phyloP scores from a whole-genome alignment of 306 rosid genomes.

The Quillaja saponaria region DNA sequence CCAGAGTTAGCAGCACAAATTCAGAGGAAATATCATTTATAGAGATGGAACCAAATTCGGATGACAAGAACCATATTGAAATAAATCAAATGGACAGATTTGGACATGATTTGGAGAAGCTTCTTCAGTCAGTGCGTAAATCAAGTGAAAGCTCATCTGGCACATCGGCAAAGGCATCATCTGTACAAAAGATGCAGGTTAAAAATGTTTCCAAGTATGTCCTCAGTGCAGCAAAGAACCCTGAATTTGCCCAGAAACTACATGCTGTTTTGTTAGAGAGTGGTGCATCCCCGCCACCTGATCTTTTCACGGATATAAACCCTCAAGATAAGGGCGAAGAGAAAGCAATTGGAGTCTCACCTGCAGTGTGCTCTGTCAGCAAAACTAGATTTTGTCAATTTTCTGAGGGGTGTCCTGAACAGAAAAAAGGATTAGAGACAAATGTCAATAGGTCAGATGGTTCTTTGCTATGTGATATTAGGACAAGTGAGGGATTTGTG shows the following conservation, averaged over 20 bases:
- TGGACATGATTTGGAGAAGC: constrained; percentile 44
- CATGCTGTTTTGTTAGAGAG: constrained; percentile 87
- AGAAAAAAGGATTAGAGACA: constrained; percentile 32
- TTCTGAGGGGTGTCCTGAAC: constrained; percentile 33
- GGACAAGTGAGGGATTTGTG: constrained; percentile 40
- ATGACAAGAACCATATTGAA: constrained; percentile 34
- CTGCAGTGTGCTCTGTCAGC: not conserved
- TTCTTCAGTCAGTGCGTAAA: constrained; percentile 35
- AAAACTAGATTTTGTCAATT: constrained; percentile 26
- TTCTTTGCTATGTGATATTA: constrained; percentile 36
- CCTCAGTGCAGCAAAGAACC: constrained; percentile 83
- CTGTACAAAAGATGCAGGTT: constrained; percentile 76
- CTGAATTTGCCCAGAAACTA: constrained; percentile 82
- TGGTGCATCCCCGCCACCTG: constrained; percentile 92
- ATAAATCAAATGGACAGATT: constrained; percentile 46
- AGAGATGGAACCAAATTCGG: constrained; percentile 45
- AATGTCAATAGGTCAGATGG: constrained; percentile 26
- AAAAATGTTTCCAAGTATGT: constrained; percentile 85
- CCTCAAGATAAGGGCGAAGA: constrained; percentile 48
- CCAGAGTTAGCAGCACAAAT: constrained; percentile 42
- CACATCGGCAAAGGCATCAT: constrained; percentile 51
- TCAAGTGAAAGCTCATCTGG: constrained; percentile 52
- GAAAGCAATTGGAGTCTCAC: constrained; percentile 24
- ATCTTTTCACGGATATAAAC: constrained; percentile 74
- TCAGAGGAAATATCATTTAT: constrained; percentile 48